Evolutionary conservation across 2,329 filamentous ascomycete genomes (phyloP), one percentile per base, ranked within the genome.

Genomic region (Scedosporium minutisporum): DNA sequence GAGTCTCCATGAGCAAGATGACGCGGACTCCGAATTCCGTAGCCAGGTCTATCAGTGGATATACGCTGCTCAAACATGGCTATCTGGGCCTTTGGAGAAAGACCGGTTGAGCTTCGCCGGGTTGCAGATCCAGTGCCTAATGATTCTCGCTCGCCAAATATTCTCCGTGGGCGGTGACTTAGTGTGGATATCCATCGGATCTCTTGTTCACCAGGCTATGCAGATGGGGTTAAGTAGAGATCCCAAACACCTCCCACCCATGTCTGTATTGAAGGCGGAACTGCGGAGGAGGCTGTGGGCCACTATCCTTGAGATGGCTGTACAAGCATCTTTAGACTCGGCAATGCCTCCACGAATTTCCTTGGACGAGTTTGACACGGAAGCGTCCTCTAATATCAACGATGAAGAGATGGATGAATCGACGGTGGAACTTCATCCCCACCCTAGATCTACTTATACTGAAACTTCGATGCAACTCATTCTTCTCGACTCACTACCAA

Each of bases 201-300:
- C 75, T 0, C 71, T 80, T 0, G 61, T 78, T 7, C 72, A 76
- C 55, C 68, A 63, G n/a, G 76, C 76, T 7, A 78, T 79, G 75
- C 73, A 77, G 59, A 74, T 79, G n/a, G 76, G 76, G 2, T 64
- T 80, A 5, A 75, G 80, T 65, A 75, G 75, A 7, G 77, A 80
- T 55, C 77, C 77, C 0, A 72, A 70, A 46, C 66, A 74, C 59
- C 69, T 78, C 4, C 73, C 72, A 1, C 23, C 63, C 6, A 74
- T 77, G 70, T 64, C 72, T 0, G 10, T 71, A 0, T 62, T 78
- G 3, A 70, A 75, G 48, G 71, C 71, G 0, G 77, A 80, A 61
- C 12, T 77, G 0, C 74, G 77, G 4, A 67, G 76, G 29, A 69
- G 78, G 18, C 66, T 80, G 1, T 80, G 78, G 77, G 73, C 74